phyloP scores from a whole-genome alignment of 169 alveolate genomes.

The Cryptosporidium sp. region DNA sequence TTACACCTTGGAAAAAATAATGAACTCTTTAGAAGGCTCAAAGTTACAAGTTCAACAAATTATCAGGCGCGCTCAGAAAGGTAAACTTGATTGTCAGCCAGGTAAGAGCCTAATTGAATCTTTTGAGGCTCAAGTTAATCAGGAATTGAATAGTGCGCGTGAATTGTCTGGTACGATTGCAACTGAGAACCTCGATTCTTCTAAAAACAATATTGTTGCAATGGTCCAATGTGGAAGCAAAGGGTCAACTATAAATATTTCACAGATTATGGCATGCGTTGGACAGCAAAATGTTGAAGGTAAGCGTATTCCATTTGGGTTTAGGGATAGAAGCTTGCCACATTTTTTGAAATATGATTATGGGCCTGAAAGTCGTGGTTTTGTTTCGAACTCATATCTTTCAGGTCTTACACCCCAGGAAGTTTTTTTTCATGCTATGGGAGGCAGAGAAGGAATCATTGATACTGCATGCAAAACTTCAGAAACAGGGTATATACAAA shows the following conservation, averaged over 20 bases:
- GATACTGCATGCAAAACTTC: slow-evolving; percentile 99
- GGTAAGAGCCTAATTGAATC: slow-evolving; percentile 98
- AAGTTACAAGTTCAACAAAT: slow-evolving; percentile 88
- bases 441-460: slow-evolving; percentile 99
- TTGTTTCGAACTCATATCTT: slow-evolving; percentile 97
- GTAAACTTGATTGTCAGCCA: slow-evolving; percentile 97
- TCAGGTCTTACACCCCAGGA: slow-evolving; percentile 98
- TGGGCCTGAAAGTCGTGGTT: slow-evolving; percentile 99
- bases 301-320: slow-evolving; percentile 99
- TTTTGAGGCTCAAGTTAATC: slow-evolving; percentile 97
- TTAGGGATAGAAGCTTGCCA: slow-evolving; percentile 98
- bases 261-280: slow-evolving; percentile 99
- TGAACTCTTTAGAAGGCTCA: slow-evolving; percentile 88
- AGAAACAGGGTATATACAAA: slow-evolving; percentile 99
- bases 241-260: slow-evolving; percentile 96
- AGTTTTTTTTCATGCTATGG: slow-evolving; percentile 99
- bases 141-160: slow-evolving; percentile 95
- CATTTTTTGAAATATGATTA: slow-evolving; percentile 99
- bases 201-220: slow-evolving; percentile 94
- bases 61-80: slow-evolving; percentile 93
- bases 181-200: slow-evolving; percentile 91
- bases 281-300: slow-evolving; percentile 99
- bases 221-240: slow-evolving; percentile 98
- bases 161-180: slow-evolving; percentile 93
- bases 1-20: slow-evolving; percentile 90